These are phyloP conservation scores for Fusarium phyllophilum DNA, from an alignment of 2,329 filamentous ascomycete species.

Conservation along the genomic window DNA sequence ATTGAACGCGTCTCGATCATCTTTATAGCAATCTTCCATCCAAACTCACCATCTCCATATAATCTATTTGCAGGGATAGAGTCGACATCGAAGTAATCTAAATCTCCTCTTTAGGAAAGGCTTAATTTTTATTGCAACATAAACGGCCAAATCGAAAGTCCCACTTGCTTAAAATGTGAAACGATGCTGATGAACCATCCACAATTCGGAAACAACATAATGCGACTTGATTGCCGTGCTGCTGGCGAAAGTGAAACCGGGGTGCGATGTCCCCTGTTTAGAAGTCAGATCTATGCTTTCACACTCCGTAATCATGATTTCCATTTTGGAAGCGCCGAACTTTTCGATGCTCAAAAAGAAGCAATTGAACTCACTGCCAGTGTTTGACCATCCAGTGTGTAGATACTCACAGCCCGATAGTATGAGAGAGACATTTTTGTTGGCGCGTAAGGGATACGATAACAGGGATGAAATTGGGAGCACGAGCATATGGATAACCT, in stretches of 20 bases:
- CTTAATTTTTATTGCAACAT: neutral
- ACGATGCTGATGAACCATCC: neutral
- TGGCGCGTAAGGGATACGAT: too few species aligned
- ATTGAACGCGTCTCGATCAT: neutral
- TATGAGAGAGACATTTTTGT: neutral
- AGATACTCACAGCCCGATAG: rapidly evolving
- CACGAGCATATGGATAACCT: neutral
- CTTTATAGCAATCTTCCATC: neutral
- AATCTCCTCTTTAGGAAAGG: neutral
- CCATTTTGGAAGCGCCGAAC: neutral
- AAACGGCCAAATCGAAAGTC: neutral
- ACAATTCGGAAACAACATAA: neutral
- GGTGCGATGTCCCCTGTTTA: neutral
- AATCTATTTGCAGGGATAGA: neutral
- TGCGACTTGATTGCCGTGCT: neutral
- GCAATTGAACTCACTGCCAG: rapidly evolving
- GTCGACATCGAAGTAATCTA: neutral
- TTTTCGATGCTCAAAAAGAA: neutral
- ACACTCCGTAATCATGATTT: neutral
- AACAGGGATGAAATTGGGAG: neutral
- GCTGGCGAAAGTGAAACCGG: neutral
- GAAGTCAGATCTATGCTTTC: neutral
- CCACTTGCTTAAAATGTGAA: neutral
- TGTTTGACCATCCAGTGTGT: too few species aligned
- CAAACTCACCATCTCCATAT: neutral